Evolutionary conservation across 2,329 filamentous ascomycete species (phyloP).

Genomic region (Sphaerulina vaccinii): DNA sequence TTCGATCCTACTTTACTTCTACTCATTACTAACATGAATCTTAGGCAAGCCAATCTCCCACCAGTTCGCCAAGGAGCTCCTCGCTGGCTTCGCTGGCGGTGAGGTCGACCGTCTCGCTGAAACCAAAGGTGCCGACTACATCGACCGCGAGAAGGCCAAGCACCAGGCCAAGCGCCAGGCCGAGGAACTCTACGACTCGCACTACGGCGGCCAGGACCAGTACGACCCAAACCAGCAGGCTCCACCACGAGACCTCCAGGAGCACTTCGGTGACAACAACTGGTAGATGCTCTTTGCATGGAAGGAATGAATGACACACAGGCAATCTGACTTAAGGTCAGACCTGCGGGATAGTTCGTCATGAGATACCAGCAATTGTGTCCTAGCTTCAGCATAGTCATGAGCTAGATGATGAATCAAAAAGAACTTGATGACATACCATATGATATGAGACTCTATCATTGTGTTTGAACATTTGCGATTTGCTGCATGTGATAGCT

Average conservation of each 20-base stretch:
- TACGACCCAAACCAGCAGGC: conserved; percentile 48
- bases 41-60: conserved; percentile 69
- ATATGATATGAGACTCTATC: too few species aligned
- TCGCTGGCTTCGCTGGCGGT: conserved; percentile 69
- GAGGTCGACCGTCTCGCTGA: conserved; percentile 74
- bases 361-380: too few species aligned
- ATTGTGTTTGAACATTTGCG: too few species aligned
- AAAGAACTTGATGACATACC: too few species aligned
- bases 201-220: conserved; percentile 48
- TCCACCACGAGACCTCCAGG: conserved; percentile 36
- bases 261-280: conserved; percentile 32
- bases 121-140: conserved; percentile 52
- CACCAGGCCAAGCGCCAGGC: conserved; percentile 45
- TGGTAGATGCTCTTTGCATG: conserved; percentile 8
- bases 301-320: neutral
- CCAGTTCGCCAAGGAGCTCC: conserved; percentile 72
- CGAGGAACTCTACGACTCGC: conserved; percentile 50
- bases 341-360: too few species aligned
- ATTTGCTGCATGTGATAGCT: too few species aligned
- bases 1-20: conserved; percentile 13
- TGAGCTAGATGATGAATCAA: too few species aligned
- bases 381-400: too few species aligned
- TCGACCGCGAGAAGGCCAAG: conserved; percentile 51
- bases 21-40: neutral
- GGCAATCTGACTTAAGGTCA: neutral